Evolutionary conservation across 2,329 filamentous ascomycete species (phyloP).

Genomic region (Cordyceps cateniannulata): DNA sequence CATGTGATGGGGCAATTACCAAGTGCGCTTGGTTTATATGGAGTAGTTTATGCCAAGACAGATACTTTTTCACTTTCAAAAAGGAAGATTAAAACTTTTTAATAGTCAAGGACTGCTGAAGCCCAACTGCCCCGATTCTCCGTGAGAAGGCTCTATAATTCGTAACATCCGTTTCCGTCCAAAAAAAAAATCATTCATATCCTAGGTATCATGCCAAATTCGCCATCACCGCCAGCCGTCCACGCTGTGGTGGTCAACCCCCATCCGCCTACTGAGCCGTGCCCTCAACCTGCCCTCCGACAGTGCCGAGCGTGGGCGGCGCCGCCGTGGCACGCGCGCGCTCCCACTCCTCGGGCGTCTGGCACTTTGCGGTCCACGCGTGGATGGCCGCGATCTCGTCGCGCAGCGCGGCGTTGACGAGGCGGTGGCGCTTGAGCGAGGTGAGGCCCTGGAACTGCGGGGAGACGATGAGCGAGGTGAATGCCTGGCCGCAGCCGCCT

Average conservation of each 20-base stretch:
- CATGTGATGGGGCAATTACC: too few species aligned
- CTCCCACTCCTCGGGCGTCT: constrained; percentile 86
- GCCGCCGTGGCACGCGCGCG: constrained; percentile 43
- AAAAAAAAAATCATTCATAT: neutral
- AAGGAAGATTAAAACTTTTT: neutral
- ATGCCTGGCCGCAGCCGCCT: constrained; percentile 58
- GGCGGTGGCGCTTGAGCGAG: constrained; percentile 76
- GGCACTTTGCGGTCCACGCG: constrained; percentile 91
- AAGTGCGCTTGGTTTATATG: neutral
- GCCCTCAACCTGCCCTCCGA: constrained; percentile 35
- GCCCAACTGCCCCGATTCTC: neutral
- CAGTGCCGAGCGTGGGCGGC: constrained; percentile 39
- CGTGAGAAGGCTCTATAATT: neutral
- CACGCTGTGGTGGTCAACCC: neutral
- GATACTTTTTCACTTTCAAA: neutral
- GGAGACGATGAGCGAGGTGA: constrained; percentile 55
- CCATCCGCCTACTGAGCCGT: constrained; percentile 15
- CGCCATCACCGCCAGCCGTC: neutral
- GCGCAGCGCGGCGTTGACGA: constrained; percentile 79
- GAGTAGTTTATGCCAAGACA: neutral
- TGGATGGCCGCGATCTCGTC: constrained; percentile 86
- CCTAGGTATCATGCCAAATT: constrained; percentile 3
- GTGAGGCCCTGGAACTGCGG: constrained; percentile 63
- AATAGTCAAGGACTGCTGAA: neutral
- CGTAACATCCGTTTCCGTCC: neutral